Percentiles rank a stretch among this genome's conserved stretches.
These are phyloP conservation scores for Saprolegnia parasitica DNA, from an alignment of 352 stramenopile genomes.

Conservation along the genomic window DNA sequence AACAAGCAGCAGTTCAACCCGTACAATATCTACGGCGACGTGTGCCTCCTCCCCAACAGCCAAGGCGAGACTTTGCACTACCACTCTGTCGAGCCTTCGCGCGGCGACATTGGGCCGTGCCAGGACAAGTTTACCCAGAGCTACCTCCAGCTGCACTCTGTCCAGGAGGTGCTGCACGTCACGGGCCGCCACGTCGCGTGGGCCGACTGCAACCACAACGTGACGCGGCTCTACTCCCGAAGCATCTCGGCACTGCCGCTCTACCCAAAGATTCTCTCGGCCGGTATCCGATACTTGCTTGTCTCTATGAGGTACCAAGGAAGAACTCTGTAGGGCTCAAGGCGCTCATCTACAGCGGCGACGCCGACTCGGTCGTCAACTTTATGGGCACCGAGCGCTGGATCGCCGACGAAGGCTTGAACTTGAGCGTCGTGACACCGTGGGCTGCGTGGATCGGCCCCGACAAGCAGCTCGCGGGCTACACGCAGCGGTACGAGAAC, in stretches of 20 bases:
- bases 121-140: slow-evolving; percentile 52
- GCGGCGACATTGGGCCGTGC: slow-evolving; percentile 56
- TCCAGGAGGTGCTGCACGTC: slow-evolving; percentile 63
- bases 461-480: slow-evolving; percentile 77
- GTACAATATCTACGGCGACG: slow-evolving; percentile 79
- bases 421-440: slow-evolving; percentile 54
- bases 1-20: slow-evolving; percentile 53
- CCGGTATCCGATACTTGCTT: slow-evolving; percentile 5
- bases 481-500: slow-evolving; percentile 81
- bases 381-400: slow-evolving; percentile 71
- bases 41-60: slow-evolving; percentile 53
- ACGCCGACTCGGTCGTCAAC: slow-evolving; percentile 77
- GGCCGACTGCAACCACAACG: slow-evolving; percentile 62
- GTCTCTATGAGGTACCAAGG: no score
- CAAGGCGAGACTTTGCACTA: slow-evolving; percentile 43
- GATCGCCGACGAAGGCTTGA: slow-evolving; percentile 61
- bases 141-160: slow-evolving; percentile 52
- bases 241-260: slow-evolving; percentile 55
- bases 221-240: slow-evolving; percentile 52
- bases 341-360: slow-evolving; percentile 68
- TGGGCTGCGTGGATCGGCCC: slow-evolving; percentile 71
- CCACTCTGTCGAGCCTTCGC: slow-evolving; percentile 30
- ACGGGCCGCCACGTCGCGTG: slow-evolving; percentile 37
- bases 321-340: slow-evolving; percentile 41
- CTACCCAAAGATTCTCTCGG: slow-evolving; percentile 56